Evolutionary conservation across 345 rosid species (phyloP), one percentile per base, ranked within the genome.

Genomic region (Alliaria petiolata): DNA sequence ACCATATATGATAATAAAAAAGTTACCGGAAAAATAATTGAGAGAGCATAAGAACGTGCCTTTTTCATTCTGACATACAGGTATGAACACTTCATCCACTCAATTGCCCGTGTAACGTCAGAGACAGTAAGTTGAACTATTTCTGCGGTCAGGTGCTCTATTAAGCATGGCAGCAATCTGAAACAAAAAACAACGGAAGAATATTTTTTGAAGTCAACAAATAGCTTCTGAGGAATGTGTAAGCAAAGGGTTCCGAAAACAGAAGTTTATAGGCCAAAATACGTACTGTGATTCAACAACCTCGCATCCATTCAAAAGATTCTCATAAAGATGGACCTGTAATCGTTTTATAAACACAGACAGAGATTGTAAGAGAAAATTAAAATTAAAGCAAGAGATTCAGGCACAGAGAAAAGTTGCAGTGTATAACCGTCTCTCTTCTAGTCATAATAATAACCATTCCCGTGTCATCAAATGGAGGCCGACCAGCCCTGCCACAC

Each of bases 401-500:
- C 38, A 28, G 55, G 7, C 17, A 62, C 58, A 59, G 16, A 45
- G 77, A 60, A 66, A 43, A 59, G 73, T 71, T 59, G 43, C 65
- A 6, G 46, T 49, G 8, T 52, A 60, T 81, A 81, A 95, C 99
- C 56, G 99, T 91, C 80, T 89, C 96, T 81, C 86, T 85, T 88
- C 97, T 87, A 30, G 97, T 95, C 99, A 95, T 95, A 70, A 93
- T 90, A 78, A 95, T 52, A 68, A 91, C 97, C 80, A 80, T 78
- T 72, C 99, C 99, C 50, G 95, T 86, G 77, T 89, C 95, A 71
- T 91, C 96, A 87, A 91, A 95, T 62, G 99, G 99, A 58, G 99
- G 99, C 72, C 97, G 83, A 43, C 99, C 99, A 70, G 99, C 99
- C 83, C 99, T 86, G 72, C 99, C 99, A 76, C 85, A 84, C 96